A percentile compares a stretch with the other conserved stretches of the same genome.
Conservation (phyloP, 1,284 basidiomycete species). For the Cutaneotrichosporon mucoides region DNA sequence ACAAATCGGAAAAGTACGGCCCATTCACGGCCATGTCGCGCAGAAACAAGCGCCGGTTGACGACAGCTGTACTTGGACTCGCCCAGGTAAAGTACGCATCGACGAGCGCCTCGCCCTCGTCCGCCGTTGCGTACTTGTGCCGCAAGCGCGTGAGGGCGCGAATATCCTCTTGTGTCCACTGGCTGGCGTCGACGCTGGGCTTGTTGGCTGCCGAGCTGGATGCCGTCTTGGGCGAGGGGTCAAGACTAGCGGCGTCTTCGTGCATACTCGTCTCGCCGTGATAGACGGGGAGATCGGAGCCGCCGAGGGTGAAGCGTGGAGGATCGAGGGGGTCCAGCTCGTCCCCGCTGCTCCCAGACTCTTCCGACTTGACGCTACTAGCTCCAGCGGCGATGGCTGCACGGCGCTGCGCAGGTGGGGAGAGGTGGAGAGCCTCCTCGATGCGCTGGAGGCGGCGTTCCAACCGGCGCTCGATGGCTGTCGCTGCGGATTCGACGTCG, state of each 20-base stretch:
- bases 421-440: conserved; percentile 19
- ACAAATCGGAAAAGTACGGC: conserved; percentile 23
- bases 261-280: conserved; percentile 14
- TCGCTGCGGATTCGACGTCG: background rate
- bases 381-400: background rate
- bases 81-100: conserved; percentile 27
- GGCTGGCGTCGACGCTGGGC: conserved; percentile 7
- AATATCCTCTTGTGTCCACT: conserved; percentile 16
- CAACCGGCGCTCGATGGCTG: conserved; percentile 1
- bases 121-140: conserved; percentile 23
- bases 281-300: conserved; percentile 18
- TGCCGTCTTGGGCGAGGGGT: conserved; percentile 7
- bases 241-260: conserved; percentile 15
- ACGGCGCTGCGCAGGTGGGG: background rate
- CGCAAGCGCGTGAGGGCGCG: conserved; percentile 15
- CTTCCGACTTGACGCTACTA: background rate
- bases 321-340: conserved; percentile 14
- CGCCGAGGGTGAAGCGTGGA: conserved; percentile 21
- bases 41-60: conserved; percentile 19
- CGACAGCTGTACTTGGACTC: conserved; percentile 13
- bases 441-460: conserved; percentile 20
- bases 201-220: background rate
- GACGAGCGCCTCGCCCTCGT: conserved; percentile 23
- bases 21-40: conserved; percentile 26
- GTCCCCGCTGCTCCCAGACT: background rate